Conservation (phyloP, 2,329 filamentous ascomycete genomes). For the Chaetomiaceae sp. region DNA sequence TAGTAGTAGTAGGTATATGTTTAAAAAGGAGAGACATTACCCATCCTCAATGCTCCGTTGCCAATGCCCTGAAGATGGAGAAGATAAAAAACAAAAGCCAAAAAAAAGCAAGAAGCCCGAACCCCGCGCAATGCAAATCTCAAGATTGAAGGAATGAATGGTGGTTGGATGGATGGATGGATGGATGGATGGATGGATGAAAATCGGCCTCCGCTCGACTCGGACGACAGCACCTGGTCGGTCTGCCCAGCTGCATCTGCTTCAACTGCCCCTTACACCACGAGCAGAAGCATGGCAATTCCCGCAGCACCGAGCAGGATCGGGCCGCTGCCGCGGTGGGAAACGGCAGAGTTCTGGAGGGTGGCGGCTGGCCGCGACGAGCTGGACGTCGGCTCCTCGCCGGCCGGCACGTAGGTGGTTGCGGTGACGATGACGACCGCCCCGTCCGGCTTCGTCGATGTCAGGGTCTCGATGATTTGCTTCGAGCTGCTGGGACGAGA, state of each 20-base stretch:
- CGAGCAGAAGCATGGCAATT: background rate
- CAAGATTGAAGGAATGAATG: conserved; percentile 4
- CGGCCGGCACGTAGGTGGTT: conserved; percentile 46
- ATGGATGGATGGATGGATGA: background rate
- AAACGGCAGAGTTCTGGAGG: conserved; percentile 29
- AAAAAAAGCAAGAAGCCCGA: background rate
- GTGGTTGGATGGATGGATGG: no score
- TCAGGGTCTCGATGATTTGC: conserved; percentile 35
- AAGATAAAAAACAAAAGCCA: background rate
- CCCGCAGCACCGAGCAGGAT: background rate
- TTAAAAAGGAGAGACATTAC: background rate
- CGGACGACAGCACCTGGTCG: background rate
- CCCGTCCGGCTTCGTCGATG: conserved; percentile 43
- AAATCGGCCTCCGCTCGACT: background rate
- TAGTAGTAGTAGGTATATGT: no score
- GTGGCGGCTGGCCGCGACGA: conserved; percentile 33
- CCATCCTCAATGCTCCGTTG: background rate
- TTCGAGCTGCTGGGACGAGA: conserved; percentile 26
- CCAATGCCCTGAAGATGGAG: conserved; percentile 2
- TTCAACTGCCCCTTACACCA: background rate
- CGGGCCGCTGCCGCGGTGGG: background rate
- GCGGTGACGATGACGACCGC: conserved; percentile 42
- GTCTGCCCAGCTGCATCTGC: no score
- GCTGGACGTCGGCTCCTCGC: conserved; percentile 28
- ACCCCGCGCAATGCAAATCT: conserved; percentile 13